phyloP scores from a whole-genome alignment of 208 protist species.

The Entamoeba histolytica region DNA sequence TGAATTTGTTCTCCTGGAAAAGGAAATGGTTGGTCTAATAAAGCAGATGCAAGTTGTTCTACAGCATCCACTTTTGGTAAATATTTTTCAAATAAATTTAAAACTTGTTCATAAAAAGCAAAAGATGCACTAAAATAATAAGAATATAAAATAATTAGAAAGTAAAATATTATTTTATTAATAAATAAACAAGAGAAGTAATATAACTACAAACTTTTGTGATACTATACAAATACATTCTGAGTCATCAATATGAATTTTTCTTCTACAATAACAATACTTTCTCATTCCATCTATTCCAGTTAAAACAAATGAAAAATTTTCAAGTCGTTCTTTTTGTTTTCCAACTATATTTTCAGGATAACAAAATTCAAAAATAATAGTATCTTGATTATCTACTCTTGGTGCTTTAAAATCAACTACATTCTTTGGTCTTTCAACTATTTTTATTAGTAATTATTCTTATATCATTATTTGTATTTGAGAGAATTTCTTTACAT shows the following conservation, averaged over 20 bases:
- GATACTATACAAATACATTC: neutral
- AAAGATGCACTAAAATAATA: neutral
- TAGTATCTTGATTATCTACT: neutral
- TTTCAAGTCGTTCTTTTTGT: neutral
- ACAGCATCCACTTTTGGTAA: neutral
- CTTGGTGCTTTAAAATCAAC: neutral
- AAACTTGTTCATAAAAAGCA: neutral
- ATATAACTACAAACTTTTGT: neutral
- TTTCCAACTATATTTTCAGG: neutral
- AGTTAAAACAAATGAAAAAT: neutral
- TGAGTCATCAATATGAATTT: neutral
- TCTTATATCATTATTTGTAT: neutral
- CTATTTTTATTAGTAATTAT: neutral
- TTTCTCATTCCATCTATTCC: neutral
- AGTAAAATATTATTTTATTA: neutral
- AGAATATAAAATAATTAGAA: too few species aligned
- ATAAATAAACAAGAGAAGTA: neutral
- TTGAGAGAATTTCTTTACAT: too few species aligned
- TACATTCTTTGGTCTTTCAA: neutral
- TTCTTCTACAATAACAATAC: neutral
- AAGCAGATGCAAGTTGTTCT: neutral
- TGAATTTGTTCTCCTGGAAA: neutral
- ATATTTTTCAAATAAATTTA: neutral
- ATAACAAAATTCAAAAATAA: neutral
- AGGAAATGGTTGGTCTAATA: neutral